Base-by-base conservation (phyloP, 345 rosid species). In the Nasturtium officinale region DNA sequence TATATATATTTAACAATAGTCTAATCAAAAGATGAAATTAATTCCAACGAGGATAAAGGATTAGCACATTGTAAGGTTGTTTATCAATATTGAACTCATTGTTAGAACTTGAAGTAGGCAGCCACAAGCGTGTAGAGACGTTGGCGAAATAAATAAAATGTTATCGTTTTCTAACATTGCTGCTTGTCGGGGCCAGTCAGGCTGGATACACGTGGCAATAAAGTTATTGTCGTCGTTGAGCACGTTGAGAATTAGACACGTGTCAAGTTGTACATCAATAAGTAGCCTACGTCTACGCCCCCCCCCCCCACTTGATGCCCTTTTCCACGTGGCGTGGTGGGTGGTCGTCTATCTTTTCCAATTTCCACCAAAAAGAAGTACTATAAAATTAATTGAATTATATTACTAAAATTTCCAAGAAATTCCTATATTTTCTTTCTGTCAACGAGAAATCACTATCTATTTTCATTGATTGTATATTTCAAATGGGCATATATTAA, bases 171-270 rank as follows among this genome's bases (percentile, higher is more conserved):
- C 2, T 0, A 2, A 6, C n/a, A 37, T 29, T 2, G 8, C n/a
- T 35, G 51, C 6, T 18, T n/a, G 61, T 66, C 67, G 71, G 79
- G 61, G 40, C 59, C 80, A 70, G 76, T 77, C 60, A 63, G 61
- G 76, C 80, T 70, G 80, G 76, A 77, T 28, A 69, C 76, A 77
- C 76, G 80, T 77, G 80, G 80, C 76, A 64, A 64, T 45, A 76
- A 70, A 63, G 76, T 47, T 38, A 61, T 17, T 46, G 60, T 76
- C 75, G 53, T 75, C 9, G 71, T 33, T 53, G 58, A 61, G 75
- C 79, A 69, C 79, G 53, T 69, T 70, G 67, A 63, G n/a, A 6
- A 77, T 29, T 26, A 56, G 38, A 70, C 80, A 77, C 76, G 80
- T 77, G 80, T 71, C 76, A 64, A 54, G 23, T 42, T 52, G 32